Evolutionary conservation across 1,139 yeast genomes (phyloP), one percentile per base, ranked within the genome.

Genomic region (Dujonia santamariae): DNA sequence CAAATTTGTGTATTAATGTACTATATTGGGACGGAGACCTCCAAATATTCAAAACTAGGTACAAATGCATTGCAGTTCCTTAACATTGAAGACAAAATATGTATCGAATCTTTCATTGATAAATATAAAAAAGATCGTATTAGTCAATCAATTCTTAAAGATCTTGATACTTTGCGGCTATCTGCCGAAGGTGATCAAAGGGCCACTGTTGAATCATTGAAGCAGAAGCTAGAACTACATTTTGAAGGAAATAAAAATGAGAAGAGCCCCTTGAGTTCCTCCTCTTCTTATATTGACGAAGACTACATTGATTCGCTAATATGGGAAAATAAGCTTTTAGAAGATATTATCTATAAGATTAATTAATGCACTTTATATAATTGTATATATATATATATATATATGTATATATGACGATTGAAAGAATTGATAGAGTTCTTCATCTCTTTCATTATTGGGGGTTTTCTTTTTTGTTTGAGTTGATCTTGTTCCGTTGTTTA

Each of bases 261-360:
- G 22, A 12, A 6, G 22, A 8, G 26, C 25, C 7, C 30, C 7
- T 8, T 13, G 12, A 8, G 6, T 6, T n/a, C 13, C 26, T 18
- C 30, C 13, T 25, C 30, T 18, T 23, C 30, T 30, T 36, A 24
- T 28, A 34, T 42, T 11, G 44, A 43, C 16, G 53, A 47, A 30
- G 54, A 46, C 8, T 41, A 44, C 14, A 27, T 44, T 8, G 44
- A 47, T 19, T 48, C 59, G 2, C 24, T 54, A 8, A 32, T 37
- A n/a, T 57, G 61, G 61, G 61, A 56, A 35, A 51, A 50, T 29
- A 30, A 41, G 11, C 30, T 49, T 9, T 40, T 44, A 21, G 58
- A 53, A 36, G 38, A 42, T 13, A 31, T 46, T 21, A 32, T 48
- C 25, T 46, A 42, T 31, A 37, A 39, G n/a, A 26, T 31, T 47